Evolutionary conservation across 2,329 filamentous ascomycete genomes (phyloP), one percentile per base, ranked within the genome.

Genomic region (Fusarium hostae): DNA sequence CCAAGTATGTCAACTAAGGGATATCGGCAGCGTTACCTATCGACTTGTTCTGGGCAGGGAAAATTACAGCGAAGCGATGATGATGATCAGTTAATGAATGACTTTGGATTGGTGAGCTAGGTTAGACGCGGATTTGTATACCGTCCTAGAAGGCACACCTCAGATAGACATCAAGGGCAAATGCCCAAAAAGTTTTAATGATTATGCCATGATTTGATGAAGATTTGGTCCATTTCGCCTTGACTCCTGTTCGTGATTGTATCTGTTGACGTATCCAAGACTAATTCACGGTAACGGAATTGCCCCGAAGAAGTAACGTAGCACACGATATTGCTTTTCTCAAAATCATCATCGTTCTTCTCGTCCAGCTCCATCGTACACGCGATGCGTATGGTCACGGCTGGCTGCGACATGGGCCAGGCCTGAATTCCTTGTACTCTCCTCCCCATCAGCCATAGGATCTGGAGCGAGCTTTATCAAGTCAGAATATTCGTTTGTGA

Each of bases 1-100:
- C 84, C 69, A 85, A 87, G 79, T 86, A 86, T 71, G 78, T 86
- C 13, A 69, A 75, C 54, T 77, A 71, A 67, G n/a, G 39, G 28
- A 59, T n/a, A 26, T 18, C 4, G 40, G 11, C 45, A 32, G 54
- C 34, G 41, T 37, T 66, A 26, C 32, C 28, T 50, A 40, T 62
- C 9, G 20, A 40, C 32, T 56, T 51, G n/a, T 63, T 67, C 10
- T 34, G 34, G 44, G 47, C 40, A 26, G 48, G 40, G n/a, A 41
- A 26, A 28, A 48, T 37, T 68, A 68, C 28, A 68, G 65, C 65
- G 65, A 57, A 68, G 63, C 43, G 57, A 43, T 39, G 28, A 63
- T 24, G 26, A 63, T 57, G 39, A 59, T 44, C 50, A 44, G 63
- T 68, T 68, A 68, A 68, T 68, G 41, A 67, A 67, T 67, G 65